Evolutionary conservation across 148 eudicot species (phyloP).

Genomic region (Rhododendron kiyosumense): DNA sequence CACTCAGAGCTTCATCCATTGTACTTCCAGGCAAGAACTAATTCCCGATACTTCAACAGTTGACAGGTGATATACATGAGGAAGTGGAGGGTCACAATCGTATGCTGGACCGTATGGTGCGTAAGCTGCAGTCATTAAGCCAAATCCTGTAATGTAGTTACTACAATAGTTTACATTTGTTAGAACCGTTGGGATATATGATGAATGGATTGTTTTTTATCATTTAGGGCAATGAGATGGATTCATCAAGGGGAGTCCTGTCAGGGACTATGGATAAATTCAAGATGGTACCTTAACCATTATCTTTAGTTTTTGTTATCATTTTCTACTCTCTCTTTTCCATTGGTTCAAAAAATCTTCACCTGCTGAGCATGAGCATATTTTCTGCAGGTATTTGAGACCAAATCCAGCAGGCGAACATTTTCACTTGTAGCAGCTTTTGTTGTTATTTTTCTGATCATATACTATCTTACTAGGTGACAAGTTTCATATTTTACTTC

Average conservation of each 20-base stretch:
- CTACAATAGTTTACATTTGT: neutral
- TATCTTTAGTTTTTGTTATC: neutral
- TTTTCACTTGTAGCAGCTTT: slow-evolving; percentile 77
- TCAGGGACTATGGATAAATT: slow-evolving; percentile 95
- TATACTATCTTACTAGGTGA: slow-evolving; percentile 86
- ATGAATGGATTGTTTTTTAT: slow-evolving; percentile 8
- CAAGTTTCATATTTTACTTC: neutral
- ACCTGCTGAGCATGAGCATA: neutral
- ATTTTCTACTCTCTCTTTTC: neutral
- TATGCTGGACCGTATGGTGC: slow-evolving; percentile 86
- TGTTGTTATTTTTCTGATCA: slow-evolving; percentile 62
- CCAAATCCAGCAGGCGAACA: slow-evolving; percentile 87
- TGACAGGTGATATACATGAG: slow-evolving; percentile 87
- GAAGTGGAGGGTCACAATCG: slow-evolving; percentile 88
- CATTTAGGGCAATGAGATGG: slow-evolving; percentile 87
- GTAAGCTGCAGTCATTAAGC: slow-evolving; percentile 16
- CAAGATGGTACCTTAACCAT: slow-evolving; percentile 56
- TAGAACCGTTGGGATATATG: neutral
- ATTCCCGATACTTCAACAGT: slow-evolving; percentile 36
- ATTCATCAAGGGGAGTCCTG: slow-evolving; percentile 75
- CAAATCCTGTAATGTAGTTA: neutral
- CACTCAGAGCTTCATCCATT: slow-evolving; percentile 6
- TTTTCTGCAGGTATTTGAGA: slow-evolving; percentile 66
- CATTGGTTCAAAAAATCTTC: neutral
- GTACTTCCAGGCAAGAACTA: neutral